Evolutionary conservation across 2,329 filamentous ascomycete genomes (phyloP), one percentile per base, ranked within the genome.

Genomic region (Epichloe brachyelytri): DNA sequence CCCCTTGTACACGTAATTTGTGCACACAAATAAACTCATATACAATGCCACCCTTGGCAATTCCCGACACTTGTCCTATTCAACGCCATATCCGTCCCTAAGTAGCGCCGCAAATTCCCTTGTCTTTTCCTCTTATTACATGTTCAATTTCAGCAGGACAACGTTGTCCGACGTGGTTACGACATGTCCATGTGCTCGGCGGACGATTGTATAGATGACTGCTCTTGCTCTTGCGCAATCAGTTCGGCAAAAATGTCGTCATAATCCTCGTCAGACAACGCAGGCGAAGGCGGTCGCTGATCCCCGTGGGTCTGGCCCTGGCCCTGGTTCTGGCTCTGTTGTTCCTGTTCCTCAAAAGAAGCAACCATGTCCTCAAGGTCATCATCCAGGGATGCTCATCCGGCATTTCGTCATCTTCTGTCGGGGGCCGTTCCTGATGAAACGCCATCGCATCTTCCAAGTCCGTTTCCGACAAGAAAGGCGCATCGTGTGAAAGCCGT

Each of bases 281-380:
- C 60, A 8, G 65, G 59, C 2, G 70, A 68, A 6, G 60, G 58
- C 14, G 65, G 65, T n/a, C 58, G 61, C 36, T 56, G 59, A 11
- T 56, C 47, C 7, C 56, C 39, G 37, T 52, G 39, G 39, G 52
- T 49, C 20, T 60, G 56, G 8, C 55, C 36, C 40, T 53, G 39
- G 20, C 20, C 22, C 22, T 26, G 22, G 22, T 22, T 22, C 22
- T 22, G 19, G 5, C 55, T 36, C 39, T 52, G 43, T 39, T 63
- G 59, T 46, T 62, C 59, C 53, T 63, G 59, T 46, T 62, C 59
- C 53, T 73, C 64, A 56, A 70, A 75, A 19, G 73, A 71, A 30
- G 72, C 70, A 22, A 83, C 56, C 64, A 82, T 67, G 5, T 77
- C 76, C 43, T 83, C 76, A 15, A 83, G 55, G 63, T 82, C 78